These are phyloP conservation scores for Trichoderma lentiforme DNA, from an alignment of 2,329 filamentous ascomycete species.

Conservation along the genomic window DNA sequence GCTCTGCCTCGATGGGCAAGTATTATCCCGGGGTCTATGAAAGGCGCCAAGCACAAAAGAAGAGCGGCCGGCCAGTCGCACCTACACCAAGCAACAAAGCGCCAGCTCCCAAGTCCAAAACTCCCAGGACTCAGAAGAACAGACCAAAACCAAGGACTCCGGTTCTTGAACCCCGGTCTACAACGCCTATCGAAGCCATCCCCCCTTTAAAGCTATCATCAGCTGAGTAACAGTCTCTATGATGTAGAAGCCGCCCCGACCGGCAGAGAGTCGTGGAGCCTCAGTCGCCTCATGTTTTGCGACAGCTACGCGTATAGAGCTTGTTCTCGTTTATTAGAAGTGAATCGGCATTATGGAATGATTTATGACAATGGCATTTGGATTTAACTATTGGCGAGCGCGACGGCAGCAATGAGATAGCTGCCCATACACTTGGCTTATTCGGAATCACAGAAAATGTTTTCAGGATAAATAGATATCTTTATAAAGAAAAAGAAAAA, in stretches of 20 bases:
- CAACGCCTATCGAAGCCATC: background rate
- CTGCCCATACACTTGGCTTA: background rate
- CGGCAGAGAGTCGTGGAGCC: background rate
- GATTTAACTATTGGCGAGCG: background rate
- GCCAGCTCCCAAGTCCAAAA: background rate
- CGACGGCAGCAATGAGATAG: background rate
- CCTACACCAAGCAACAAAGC: conserved; percentile 18
- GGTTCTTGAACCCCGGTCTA: background rate
- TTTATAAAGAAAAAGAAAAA: background rate
- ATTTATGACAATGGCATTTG: background rate
- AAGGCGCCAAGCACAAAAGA: conserved; percentile 26
- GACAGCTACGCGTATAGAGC: background rate
- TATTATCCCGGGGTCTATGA: conserved; percentile 64
- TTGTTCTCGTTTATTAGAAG: background rate
- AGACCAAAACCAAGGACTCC: background rate
- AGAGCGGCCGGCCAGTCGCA: conserved; percentile 5
- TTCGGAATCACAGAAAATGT: background rate
- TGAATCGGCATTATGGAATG: background rate
- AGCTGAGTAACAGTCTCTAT: background rate
- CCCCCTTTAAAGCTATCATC: background rate
- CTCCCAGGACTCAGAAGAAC: background rate
- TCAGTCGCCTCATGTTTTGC: background rate
- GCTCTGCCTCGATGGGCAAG: conserved; percentile 54
- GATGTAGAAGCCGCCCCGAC: background rate
- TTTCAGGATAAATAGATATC: background rate